Evolutionary conservation across 768 basidiomycete genomes (phyloP).

Genomic region (Boletus rufocinnamomeus): DNA sequence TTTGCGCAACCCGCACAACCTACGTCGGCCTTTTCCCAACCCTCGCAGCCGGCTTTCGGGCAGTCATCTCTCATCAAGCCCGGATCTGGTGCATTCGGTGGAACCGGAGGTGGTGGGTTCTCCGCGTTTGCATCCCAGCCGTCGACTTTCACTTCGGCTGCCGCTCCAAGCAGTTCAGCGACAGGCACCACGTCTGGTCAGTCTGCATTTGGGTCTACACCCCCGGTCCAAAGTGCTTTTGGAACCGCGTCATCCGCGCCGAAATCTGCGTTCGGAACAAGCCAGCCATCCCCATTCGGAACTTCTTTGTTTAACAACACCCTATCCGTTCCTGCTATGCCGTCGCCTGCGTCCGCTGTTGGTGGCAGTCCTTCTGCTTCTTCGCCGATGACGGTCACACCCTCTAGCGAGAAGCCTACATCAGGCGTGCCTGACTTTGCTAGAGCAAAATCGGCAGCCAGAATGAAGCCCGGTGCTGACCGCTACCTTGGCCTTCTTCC

Average conservation of each 20-base stretch:
- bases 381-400: conserved; percentile 27
- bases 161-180: conserved; percentile 6
- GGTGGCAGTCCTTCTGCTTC: conserved; percentile 28
- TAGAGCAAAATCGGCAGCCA: conserved; percentile 31
- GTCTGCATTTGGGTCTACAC: conserved; percentile 23
- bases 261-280: conserved; percentile 22
- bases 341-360: conserved; percentile 26
- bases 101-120: conserved; percentile 46
- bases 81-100: conserved; percentile 52
- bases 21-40: conserved; percentile 32
- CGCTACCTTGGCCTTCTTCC: conserved; percentile 62
- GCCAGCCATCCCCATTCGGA: conserved; percentile 32
- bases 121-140: conserved; percentile 54
- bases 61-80: conserved; percentile 48
- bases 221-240: conserved; percentile 26
- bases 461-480: conserved; percentile 48
- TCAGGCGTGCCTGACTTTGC: conserved; percentile 38
- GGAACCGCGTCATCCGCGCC: conserved; percentile 7
- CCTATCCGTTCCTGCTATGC: conserved; percentile 18
- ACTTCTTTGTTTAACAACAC: conserved; percentile 21
- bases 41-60: conserved; percentile 38
- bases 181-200: conserved; percentile 15
- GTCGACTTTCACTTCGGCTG: conserved; percentile 40
- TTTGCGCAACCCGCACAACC: conserved; percentile 34
- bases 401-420: conserved; percentile 23